These are phyloP conservation scores for Trichoderma sp. DNA, from an alignment of 2,329 filamentous ascomycete genomes.

Conservation along the genomic window DNA sequence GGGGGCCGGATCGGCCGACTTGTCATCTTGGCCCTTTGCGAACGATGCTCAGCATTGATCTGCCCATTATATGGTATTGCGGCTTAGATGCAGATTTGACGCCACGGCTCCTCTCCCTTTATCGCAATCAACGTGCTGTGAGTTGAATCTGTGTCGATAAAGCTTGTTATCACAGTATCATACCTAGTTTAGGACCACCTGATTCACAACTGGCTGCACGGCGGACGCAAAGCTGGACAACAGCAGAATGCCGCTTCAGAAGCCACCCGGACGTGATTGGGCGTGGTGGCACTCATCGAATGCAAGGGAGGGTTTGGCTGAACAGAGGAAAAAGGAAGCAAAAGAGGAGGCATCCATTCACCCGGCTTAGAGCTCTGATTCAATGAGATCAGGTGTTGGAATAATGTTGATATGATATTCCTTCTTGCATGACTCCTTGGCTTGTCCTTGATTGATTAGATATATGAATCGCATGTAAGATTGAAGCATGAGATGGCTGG, in stretches of 20 bases:
- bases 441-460: too few relatives aligned
- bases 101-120: too few relatives aligned
- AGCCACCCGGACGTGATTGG: not conserved
- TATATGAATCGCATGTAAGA: too few relatives aligned
- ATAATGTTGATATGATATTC: not conserved
- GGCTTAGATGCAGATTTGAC: too few relatives aligned
- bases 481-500: too few relatives aligned
- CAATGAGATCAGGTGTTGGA: too few relatives aligned
- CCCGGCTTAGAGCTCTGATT: not conserved
- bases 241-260: not conserved
- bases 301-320: slow-evolving; percentile 2
- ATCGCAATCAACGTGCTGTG: too few relatives aligned
- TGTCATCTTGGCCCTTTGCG: not conserved
- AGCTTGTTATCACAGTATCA: too few relatives aligned
- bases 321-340: not conserved
- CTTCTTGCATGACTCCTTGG: too few relatives aligned
- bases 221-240: not conserved
- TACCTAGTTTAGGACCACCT: not conserved
- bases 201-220: not conserved
- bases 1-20: not conserved
- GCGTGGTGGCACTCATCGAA: not conserved
- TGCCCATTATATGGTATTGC: not conserved
- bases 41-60: not conserved
- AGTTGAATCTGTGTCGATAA: too few relatives aligned
- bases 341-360: not conserved